phyloP scores from a whole-genome alignment of 495 filamentous ascomycete species.

The Xylaria telfairii region DNA sequence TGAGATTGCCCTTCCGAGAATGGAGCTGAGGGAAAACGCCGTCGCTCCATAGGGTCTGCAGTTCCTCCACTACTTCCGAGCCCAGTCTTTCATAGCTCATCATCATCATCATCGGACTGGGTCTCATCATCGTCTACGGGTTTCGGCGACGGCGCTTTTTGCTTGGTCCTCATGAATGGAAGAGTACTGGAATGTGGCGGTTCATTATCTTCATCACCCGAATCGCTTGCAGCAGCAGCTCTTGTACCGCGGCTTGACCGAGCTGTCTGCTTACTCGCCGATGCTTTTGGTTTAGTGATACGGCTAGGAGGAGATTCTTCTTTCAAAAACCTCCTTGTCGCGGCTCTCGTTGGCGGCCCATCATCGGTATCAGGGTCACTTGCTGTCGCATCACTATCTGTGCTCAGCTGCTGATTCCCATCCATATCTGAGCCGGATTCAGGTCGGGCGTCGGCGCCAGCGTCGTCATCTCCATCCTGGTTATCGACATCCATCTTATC shows the following conservation, averaged over 20 bases:
- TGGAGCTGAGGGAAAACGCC: too few species aligned
- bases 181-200: constrained; percentile 35
- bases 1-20: too few species aligned
- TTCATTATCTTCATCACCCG: constrained; percentile 28
- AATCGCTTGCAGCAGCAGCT: constrained; percentile 21
- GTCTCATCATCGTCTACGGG: constrained; percentile 47
- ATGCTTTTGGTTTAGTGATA: constrained; percentile 29
- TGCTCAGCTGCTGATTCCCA: constrained; percentile 47
- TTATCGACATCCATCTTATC: constrained; percentile 67
- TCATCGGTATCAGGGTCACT: constrained; percentile 54
- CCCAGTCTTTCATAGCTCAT: constrained; percentile 44
- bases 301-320: neutral
- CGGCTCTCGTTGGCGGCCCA: constrained; percentile 41
- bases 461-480: neutral
- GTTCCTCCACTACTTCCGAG: too few species aligned
- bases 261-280: constrained; percentile 26
- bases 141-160: constrained; percentile 28
- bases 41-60: too few species aligned
- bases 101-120: constrained; percentile 53
- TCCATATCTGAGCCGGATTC: constrained; percentile 24
- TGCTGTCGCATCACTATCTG: constrained; percentile 47
- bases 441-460: neutral
- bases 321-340: constrained; percentile 27
- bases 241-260: constrained; percentile 24
- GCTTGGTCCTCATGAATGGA: constrained; percentile 42